A percentile compares a stretch with the other conserved stretches of the same genome.
phyloP scores from a whole-genome alignment of 1,284 basidiomycete species.

The Apiotrichum gracile region DNA sequence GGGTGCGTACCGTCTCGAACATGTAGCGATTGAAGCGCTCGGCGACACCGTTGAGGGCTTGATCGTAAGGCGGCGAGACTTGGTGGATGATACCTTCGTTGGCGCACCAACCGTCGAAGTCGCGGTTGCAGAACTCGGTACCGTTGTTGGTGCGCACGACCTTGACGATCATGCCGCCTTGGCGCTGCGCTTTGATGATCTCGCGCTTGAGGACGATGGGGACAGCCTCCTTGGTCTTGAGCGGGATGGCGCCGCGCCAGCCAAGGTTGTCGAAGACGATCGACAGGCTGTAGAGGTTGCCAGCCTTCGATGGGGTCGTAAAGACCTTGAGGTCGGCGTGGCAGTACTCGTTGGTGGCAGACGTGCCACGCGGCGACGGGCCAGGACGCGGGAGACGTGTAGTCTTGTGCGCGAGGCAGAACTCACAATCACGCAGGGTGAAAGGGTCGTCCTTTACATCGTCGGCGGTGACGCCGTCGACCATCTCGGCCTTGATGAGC shows the following conservation, averaged over 20 bases:
- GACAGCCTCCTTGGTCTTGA: neutral
- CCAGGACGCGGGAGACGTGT: neutral
- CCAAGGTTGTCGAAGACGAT: neutral
- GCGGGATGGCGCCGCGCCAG: neutral
- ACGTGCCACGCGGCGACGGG: neutral
- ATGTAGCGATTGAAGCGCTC: slow-evolving; percentile 31
- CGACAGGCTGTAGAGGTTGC: neutral
- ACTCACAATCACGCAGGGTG: neutral
- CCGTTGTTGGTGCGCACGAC: slow-evolving; percentile 1
- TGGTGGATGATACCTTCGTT: slow-evolving; percentile 2
- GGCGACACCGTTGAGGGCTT: slow-evolving; percentile 33
- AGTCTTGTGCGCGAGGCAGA: neutral
- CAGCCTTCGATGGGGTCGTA: neutral
- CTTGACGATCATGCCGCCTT: neutral
- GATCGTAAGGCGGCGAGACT: slow-evolving; percentile 16
- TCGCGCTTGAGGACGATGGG: neutral
- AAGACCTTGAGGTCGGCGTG: slow-evolving; percentile 2
- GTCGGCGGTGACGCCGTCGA: neutral
- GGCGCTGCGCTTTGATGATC: neutral
- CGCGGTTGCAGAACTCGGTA: neutral
- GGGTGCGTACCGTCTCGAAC: slow-evolving; percentile 14
- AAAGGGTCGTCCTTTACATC: neutral
- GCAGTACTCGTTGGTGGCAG: neutral
- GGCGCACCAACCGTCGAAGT: neutral
- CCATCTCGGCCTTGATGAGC: neutral